These are phyloP conservation scores for Castanospermum australe DNA, from an alignment of 306 rosid species.

Conservation along the genomic window DNA sequence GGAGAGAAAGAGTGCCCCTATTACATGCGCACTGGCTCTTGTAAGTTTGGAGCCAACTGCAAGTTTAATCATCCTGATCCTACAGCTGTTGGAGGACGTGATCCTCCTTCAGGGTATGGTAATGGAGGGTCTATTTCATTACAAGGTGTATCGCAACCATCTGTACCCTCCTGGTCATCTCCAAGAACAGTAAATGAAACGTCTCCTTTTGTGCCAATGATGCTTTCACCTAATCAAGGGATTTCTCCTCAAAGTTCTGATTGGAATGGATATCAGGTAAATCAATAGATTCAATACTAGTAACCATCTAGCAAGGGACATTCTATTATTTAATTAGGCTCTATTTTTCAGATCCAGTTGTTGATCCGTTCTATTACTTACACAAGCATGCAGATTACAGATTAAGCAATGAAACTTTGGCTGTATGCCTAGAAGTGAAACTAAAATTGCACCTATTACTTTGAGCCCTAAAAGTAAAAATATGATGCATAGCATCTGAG, in stretches of 20 bases:
- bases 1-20: slow-evolving; percentile 87
- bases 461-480: neutral
- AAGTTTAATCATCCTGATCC: slow-evolving; percentile 98
- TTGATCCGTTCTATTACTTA: neutral
- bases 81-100: slow-evolving; percentile 58
- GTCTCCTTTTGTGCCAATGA: slow-evolving; percentile 61
- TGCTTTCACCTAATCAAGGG: slow-evolving; percentile 60
- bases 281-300: neutral
- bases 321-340: neutral
- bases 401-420: slow-evolving; percentile 5
- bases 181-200: slow-evolving; percentile 66
- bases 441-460: slow-evolving; percentile 3
- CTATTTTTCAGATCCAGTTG: neutral
- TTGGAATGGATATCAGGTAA: slow-evolving; percentile 91
- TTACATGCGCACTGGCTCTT: slow-evolving; percentile 94
- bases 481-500: neutral
- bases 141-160: slow-evolving; percentile 56
- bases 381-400: neutral
- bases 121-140: slow-evolving; percentile 58
- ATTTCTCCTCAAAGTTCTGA: slow-evolving; percentile 61
- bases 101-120: slow-evolving; percentile 55
- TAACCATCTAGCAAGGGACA: neutral
- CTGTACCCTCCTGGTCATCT: slow-evolving; percentile 62
- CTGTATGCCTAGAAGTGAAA: neutral
- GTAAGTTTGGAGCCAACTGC: slow-evolving; percentile 91